Evolutionary conservation across 352 stramenopile species (phyloP).

Genomic region (Pythium aquatile): DNA sequence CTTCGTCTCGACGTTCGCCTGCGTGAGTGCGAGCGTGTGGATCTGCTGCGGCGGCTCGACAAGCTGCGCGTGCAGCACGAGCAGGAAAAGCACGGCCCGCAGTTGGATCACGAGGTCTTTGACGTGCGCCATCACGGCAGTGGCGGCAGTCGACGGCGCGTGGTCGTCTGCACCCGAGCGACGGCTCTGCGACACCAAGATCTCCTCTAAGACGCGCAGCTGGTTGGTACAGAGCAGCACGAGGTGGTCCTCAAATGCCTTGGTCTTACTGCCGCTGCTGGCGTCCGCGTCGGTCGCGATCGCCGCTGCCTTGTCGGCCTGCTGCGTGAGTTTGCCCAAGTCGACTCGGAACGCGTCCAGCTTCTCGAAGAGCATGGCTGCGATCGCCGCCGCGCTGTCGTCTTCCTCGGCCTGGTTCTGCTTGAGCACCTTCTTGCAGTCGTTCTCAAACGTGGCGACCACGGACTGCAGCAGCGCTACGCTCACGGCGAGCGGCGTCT

Average conservation of each 20-base stretch:
- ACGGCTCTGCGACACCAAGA: slow-evolving; percentile 19
- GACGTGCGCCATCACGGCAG: slow-evolving; percentile 13
- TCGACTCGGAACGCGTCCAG: slow-evolving; percentile 41
- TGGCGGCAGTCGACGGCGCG: not conserved
- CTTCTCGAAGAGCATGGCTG: slow-evolving; percentile 33
- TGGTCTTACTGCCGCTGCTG: not conserved
- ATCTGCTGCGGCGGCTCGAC: slow-evolving; percentile 39
- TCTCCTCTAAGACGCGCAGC: slow-evolving; percentile 21
- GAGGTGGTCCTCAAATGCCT: slow-evolving; percentile 27
- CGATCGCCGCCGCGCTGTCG: slow-evolving; percentile 24
- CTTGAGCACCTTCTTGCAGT: slow-evolving; percentile 21
- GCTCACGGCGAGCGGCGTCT: slow-evolving; percentile 33
- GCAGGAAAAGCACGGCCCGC: slow-evolving; percentile 49
- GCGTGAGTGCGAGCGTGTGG: slow-evolving; percentile 30
- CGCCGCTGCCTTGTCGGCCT: slow-evolving; percentile 31
- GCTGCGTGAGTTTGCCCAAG: slow-evolving; percentile 49
- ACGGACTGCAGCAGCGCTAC: slow-evolving; percentile 43
- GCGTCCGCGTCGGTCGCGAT: not conserved
- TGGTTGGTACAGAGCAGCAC: slow-evolving; percentile 22
- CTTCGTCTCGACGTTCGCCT: slow-evolving; percentile 32
- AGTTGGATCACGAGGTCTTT: slow-evolving; percentile 65
- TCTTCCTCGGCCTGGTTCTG: slow-evolving; percentile 5
- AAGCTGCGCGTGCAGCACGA: slow-evolving; percentile 42
- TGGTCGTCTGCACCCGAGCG: not conserved
- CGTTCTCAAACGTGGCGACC: slow-evolving; percentile 35